A percentile compares a stretch with the other conserved stretches of the same genome.
Conservation (phyloP, 352 stramenopile species). For the Saprolegnia parasitica region DNA sequence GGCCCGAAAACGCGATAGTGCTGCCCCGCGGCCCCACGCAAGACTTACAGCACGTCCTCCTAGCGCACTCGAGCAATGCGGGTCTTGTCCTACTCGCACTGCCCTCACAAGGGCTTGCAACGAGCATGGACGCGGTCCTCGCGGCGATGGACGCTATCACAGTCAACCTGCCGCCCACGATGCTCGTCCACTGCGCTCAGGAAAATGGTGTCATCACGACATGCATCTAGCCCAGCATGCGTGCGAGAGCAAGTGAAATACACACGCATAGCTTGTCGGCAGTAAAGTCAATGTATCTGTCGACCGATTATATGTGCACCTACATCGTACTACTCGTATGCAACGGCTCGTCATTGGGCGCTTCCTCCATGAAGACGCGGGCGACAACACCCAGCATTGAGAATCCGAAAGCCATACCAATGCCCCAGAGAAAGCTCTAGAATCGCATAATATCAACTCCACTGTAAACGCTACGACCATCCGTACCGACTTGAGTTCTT, state of each 20-base stretch:
- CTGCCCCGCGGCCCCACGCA: background rate
- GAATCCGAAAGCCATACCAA: conserved; percentile 74
- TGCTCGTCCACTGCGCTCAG: conserved; percentile 26
- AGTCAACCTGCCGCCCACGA: conserved; percentile 23
- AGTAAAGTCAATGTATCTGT: too few relatives aligned
- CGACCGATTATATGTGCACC: too few relatives aligned
- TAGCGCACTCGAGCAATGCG: conserved; percentile 14
- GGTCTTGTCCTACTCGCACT: conserved; percentile 27
- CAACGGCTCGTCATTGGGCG: background rate
- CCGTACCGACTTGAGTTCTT: conserved; percentile 26
- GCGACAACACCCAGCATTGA: conserved; percentile 63
- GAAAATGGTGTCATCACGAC: conserved; percentile 25
- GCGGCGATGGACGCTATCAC: conserved; percentile 19
- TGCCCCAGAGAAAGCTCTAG: conserved; percentile 73
- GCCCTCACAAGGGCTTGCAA: background rate
- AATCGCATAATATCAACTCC: background rate
- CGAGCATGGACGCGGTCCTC: background rate
- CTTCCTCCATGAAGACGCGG: conserved; percentile 32
- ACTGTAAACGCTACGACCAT: background rate
- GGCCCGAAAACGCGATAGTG: background rate
- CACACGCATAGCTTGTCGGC: background rate
- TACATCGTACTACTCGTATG: too few relatives aligned
- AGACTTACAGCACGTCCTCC: conserved; percentile 24
- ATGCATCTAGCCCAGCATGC: conserved; percentile 13
- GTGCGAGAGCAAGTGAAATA: background rate